A percentile compares a stretch with the other conserved stretches of the same genome.
Conservation (phyloP, 2,329 filamentous ascomycete species). For the Alternaria brassicicola region DNA sequence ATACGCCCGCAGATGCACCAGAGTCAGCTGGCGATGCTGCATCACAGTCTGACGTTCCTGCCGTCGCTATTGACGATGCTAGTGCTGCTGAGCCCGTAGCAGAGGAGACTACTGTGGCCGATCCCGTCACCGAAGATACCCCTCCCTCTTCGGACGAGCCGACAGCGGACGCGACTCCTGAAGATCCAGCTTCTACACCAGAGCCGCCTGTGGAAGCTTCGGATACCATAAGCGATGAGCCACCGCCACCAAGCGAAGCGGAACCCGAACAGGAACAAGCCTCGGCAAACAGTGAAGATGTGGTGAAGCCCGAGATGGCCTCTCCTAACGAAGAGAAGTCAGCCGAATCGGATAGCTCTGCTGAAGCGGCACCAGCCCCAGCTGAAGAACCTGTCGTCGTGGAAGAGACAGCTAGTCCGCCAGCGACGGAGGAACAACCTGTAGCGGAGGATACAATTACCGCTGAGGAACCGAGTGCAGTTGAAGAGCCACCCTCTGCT, state of each 20-base stretch:
- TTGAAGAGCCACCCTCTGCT: background rate
- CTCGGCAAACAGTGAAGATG: background rate
- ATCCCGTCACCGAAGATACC: background rate
- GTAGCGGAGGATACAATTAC: background rate
- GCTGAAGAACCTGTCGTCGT: background rate
- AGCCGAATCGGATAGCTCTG: background rate
- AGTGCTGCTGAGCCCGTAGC: background rate
- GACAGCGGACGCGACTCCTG: background rate
- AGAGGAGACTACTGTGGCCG: background rate
- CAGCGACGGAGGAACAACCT: constrained; percentile 3
- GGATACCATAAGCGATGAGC: background rate
- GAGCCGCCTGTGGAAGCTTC: background rate
- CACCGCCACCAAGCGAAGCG: background rate
- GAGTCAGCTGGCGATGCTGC: background rate
- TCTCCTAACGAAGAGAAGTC: background rate
- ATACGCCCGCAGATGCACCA: background rate
- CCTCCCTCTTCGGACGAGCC: constrained; percentile 1
- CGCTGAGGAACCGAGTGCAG: background rate
- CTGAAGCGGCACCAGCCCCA: background rate
- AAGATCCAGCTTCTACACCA: background rate
- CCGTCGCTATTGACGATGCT: background rate
- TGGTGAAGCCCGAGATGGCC: background rate
- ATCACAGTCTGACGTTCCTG: background rate
- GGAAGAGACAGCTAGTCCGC: background rate
- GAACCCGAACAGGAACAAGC: background rate